A percentile compares a stretch with the other conserved stretches of the same genome.
Evolutionary conservation across 805 yeast species (phyloP).

Genomic region (Candida chauliodis): DNA sequence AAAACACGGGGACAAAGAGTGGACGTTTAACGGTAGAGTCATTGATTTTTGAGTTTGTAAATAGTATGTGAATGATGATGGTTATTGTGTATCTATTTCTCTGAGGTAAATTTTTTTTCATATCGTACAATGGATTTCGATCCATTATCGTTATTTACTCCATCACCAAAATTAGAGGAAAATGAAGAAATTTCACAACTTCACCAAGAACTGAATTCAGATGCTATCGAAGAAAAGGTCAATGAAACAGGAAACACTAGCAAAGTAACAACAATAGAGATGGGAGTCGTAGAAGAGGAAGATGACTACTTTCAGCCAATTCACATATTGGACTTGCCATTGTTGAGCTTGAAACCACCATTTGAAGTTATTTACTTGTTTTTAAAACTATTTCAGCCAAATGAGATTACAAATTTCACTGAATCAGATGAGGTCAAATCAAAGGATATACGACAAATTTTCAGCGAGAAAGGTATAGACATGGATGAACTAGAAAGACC

Average conservation of each 20-base stretch:
- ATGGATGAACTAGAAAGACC: slow-evolving; percentile 20
- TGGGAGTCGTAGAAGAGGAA: slow-evolving; percentile 8
- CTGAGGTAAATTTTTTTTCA: background rate
- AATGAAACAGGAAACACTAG: slow-evolving; percentile 1
- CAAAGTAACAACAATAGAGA: background rate
- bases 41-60: slow-evolving; percentile 69
- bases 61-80: background rate
- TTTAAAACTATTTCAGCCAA: slow-evolving; percentile 47
- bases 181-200: too few species aligned
- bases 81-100: too few species aligned
- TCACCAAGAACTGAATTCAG: too few species aligned
- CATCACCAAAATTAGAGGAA: slow-evolving; percentile 12
- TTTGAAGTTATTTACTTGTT: slow-evolving; percentile 39
- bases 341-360: slow-evolving; percentile 45
- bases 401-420: slow-evolving; percentile 49
- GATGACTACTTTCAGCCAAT: slow-evolving; percentile 32
- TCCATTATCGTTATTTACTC: slow-evolving; percentile 39
- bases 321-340: slow-evolving; percentile 60
- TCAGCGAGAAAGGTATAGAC: slow-evolving; percentile 33
- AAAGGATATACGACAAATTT: slow-evolving; percentile 15
- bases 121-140: slow-evolving; percentile 33
- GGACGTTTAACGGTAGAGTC: slow-evolving; percentile 93
- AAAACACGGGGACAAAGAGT: slow-evolving; percentile 71
- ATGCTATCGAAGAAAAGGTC: too few species aligned
- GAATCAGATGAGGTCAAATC: slow-evolving; percentile 7